Evolutionary conservation across 768 basidiomycete genomes (phyloP), one percentile per base, ranked within the genome.

Genomic region (Mycena vitilis): DNA sequence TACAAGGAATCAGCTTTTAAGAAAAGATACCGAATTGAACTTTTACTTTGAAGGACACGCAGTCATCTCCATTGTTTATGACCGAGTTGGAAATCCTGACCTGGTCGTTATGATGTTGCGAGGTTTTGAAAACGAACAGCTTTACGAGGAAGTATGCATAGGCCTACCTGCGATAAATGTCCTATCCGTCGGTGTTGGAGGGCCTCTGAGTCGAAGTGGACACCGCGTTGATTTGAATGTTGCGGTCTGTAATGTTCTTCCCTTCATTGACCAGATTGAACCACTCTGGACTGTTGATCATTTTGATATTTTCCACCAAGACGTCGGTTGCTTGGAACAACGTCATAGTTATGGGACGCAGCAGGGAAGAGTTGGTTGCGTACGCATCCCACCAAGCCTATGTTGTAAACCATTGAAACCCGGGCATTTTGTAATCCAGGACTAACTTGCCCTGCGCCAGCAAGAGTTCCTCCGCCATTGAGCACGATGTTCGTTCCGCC

Each of bases 161-260:
- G 2, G 30, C 30, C 30, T 30, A 53, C 52, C 52, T 54, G 36
- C 53, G 53, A 54, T 89, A 89, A 37, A 88, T 84, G 71, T 90
- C 85, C 88, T 88, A 89, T 8, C 89, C 89, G 72, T 90, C 88
- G 7, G 87, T 87, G 69, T 89, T 88, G n/a, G 78, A 76, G 1
- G 85, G 81, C 0, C 60, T 66, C 65, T 84, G 77, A 12, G 75
- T 78, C 11, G 84, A 85, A 16, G 80, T 85, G 4, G 87, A 86
- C 6, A 74, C 76, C 4, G 86, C 81, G 53, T 78, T 78, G 60
- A 89, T 83, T 18, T 79, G 83, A 37, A 88, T 80, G 52, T 85
- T 83, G 69, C 82, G 79, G 71, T 80, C 87, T 4, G 81, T 74
- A 22, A 88, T 78, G 65, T 84, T 78, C 54, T 82, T 67, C 53